Base-by-base conservation (phyloP, 1,284 basidiomycete genomes). In the Rhodotorula sp. region DNA sequence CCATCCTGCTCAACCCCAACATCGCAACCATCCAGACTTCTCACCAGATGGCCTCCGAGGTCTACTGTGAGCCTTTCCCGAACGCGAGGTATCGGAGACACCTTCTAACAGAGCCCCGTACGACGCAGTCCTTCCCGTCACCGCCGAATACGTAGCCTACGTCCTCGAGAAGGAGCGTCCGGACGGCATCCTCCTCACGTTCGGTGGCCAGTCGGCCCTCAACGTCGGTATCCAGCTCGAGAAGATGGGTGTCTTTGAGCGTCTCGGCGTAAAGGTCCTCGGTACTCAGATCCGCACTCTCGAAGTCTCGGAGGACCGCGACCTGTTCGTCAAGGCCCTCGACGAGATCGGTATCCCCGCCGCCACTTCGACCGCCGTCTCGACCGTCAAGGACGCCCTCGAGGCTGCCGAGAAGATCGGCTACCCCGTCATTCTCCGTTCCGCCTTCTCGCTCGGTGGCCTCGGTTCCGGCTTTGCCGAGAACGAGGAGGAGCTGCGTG, bases 331-430 rank as follows among this genome's bases (percentile, higher is more conserved):
- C 44, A 88, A 96, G 83, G 96, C 96, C 72, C 85, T 99, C 67
- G 96, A 96, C 83, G 94, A 99, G 86, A 99, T 99, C 80, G 89
- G 95, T 80, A 98, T 99, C 76, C 96, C 96, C 54, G 95, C 91
- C 64, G 96, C 96, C 51, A 90, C 93, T 77, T 98, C 95, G 45
- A 96, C 94, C 33, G 96, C 96, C 70, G 96, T 99, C 26, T 96
- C 95, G n/a, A 89, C 89, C 10, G 94, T 99, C 72, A 89, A 91
- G 76, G 93, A 88, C 73, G 96, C 96, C 24, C 87, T 99, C 64
- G 87, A 87, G 68, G 96, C 96, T 33, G 96, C 95, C 20, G 88
- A 89, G 75, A 83, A 84, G 77, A 99, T 99, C 76, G 94, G 95
- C 49, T 99, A 98, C 82, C 96, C 96, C 6, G 94, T 99, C 81